Base-by-base conservation (phyloP, 352 stramenopile genomes). In the Phytophthora pisi region DNA sequence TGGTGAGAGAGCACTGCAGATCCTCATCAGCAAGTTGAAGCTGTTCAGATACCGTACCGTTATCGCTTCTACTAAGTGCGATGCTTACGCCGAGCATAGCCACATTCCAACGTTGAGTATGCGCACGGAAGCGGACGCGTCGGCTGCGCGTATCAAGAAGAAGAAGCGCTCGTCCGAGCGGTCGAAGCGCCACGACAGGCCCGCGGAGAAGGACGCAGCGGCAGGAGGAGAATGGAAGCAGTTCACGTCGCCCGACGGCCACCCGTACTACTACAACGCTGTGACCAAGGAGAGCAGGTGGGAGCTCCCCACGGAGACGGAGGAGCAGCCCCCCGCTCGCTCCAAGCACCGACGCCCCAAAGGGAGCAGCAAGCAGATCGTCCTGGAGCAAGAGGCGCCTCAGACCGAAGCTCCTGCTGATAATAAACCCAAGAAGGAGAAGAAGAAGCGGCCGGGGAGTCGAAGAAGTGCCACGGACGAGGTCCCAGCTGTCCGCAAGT, bases 191-290 rank as follows among this genome's bases (percentile, higher is more conserved):
- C 61, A 57, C 40, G 28, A 56, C 36, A 51, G 18, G 43, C 3
- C 30, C 30, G 30, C 43, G 11, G 18, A 10, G 43, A 18, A 50
- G 43, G 18, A 50, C 42, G 42, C 5, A 26, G 5, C 0, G 23
- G 62, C 28, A 16, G 66, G 57, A 18, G 58, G 43, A 42, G 68
- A 69, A 59, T 91, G 82, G 82, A 65, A 86, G 64, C 51, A 68
- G 55, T 91, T 84, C 64, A 88, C 72, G 59, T 75, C 82, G 18
- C 81, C 81, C 4, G 83, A 91, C 38, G 83, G 83, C 3, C 77
- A 81, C 23, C 52, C 66, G 10, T 90, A 91, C 61, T 91, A 84
- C 59, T 90, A 89, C 66, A 91, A 91, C 42, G 64, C 78, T 42
- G 68, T 77, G 23, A 90, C 81, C 0, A 77, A 83, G 28, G 81